A percentile compares a stretch with the other conserved stretches of the same genome.
phyloP scores from a whole-genome alignment of 2,329 filamentous ascomycete species.

The Colletotrichum sp. region DNA sequence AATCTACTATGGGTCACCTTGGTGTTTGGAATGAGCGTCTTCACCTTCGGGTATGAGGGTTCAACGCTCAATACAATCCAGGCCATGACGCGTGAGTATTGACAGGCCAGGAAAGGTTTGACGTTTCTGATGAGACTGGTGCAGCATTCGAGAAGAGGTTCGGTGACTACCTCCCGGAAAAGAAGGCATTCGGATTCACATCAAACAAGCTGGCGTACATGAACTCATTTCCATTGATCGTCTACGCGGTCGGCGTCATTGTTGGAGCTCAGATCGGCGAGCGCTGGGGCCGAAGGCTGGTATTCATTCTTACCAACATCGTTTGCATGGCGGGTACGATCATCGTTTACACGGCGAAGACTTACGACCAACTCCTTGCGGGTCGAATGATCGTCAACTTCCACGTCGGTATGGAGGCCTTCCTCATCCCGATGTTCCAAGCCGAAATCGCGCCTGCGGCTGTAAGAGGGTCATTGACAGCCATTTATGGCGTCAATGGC shows the following conservation, averaged over 20 bases:
- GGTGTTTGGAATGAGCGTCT: conserved; percentile 25
- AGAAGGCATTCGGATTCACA: conserved; percentile 15
- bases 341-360: conserved; percentile 17
- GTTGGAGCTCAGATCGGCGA: conserved; percentile 21
- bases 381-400: conserved; percentile 25
- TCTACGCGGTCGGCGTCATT: conserved; percentile 23
- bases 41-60: conserved; percentile 26
- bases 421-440: conserved; percentile 24
- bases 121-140: background rate
- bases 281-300: conserved; percentile 21
- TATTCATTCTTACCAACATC: conserved; percentile 23
- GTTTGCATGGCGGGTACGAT: conserved; percentile 19
- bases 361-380: conserved; percentile 14
- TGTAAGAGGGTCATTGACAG: conserved; percentile 22
- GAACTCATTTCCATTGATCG: conserved; percentile 25
- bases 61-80: conserved; percentile 25
- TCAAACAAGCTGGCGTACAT: conserved; percentile 24
- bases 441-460: conserved; percentile 27
- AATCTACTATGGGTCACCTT: conserved; percentile 24
- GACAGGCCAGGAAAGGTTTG: background rate
- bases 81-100: conserved; percentile 25
- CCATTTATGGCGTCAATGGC: conserved; percentile 24
- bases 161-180: conserved; percentile 16
- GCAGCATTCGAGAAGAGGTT: conserved; percentile 22
- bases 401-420: conserved; percentile 24